Evolutionary conservation across 2,329 filamentous ascomycete genomes (phyloP), one percentile per base, ranked within the genome.

Genomic region (Beauveria brongniartii): DNA sequence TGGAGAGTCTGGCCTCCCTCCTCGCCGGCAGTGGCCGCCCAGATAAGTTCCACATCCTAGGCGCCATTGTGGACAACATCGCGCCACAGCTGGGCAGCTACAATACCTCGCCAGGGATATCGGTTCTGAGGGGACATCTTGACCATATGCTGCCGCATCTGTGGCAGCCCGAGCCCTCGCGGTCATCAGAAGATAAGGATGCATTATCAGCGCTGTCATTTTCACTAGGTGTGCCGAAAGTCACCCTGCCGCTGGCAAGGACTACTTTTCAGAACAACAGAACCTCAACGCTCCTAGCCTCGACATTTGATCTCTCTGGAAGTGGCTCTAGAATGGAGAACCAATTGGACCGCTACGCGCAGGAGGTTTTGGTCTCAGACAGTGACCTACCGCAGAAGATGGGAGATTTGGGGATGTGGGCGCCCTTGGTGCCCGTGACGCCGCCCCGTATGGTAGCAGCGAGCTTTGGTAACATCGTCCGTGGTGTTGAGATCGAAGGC

Each of bases 391-490:
- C 65, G 28, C 58, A 63, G 12, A 66, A 66, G 5, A 60, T 68
- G 14, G 61, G 67, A 9, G 65, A 70, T 47, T 60, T 70, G 9
- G 64, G 68, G 28, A 63, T 74, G 14, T 73, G 71, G 65, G 69
- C 76, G 0, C 78, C 87, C 0, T 73, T 92, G 3, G 71, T 86
- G 12, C 83, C 88, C 1, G 71, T 92, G 41, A 90, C 88, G 0
- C 70, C 74, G 6, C 80, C 87, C 18, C 82, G 88, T 20, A 76
- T 74, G 52, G 85, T 94, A 41, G 74, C 80, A 1, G 81, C 83
- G 43, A 85, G 85, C 41, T 84, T 92, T 67, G 91, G 91, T 3
- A 95, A 95, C 72, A 93, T 95, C 60, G 77, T 94, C 24, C 83
- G 87, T 37, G 81, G 83, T 47, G 70, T 92, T 10, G 76, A 82